These are phyloP conservation scores for Dichomitus squalens DNA, from an alignment of 1,284 basidiomycete species.

Conservation along the genomic window DNA sequence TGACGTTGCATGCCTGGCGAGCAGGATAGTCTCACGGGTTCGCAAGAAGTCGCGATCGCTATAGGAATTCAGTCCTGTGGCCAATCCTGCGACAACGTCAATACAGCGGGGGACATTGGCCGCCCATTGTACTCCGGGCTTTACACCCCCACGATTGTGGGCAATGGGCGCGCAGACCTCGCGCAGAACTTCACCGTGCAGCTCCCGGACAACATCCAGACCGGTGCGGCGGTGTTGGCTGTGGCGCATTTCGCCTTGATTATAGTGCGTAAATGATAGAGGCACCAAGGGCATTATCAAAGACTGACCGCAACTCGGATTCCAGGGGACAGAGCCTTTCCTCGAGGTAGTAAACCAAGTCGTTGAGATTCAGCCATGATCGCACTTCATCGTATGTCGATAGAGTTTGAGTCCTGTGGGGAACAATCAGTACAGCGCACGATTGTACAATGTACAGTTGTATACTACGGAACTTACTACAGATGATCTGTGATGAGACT, in stretches of 20 bases:
- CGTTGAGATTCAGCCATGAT: background rate
- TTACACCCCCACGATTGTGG: slow-evolving; percentile 26
- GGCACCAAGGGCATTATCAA: background rate
- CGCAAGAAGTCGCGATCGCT: slow-evolving; percentile 45
- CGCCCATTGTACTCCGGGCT: background rate
- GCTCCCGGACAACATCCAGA: slow-evolving; percentile 36
- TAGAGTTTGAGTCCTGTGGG: too few relatives aligned
- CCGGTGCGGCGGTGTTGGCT: slow-evolving; percentile 40
- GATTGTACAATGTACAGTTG: too few relatives aligned
- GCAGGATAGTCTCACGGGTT: slow-evolving; percentile 39
- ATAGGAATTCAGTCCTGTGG: slow-evolving; percentile 42
- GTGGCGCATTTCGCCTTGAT: slow-evolving; percentile 46
- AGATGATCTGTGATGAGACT: too few relatives aligned
- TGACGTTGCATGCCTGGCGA: too few relatives aligned
- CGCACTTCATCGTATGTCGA: too few relatives aligned
- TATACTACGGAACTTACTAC: too few relatives aligned
- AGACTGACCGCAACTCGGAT: background rate
- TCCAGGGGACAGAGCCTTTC: slow-evolving; percentile 4
- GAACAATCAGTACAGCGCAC: too few relatives aligned
- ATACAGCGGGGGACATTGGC: slow-evolving; percentile 35
- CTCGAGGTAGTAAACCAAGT: slow-evolving; percentile 7
- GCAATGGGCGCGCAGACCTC: slow-evolving; percentile 30
- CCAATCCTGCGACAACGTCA: slow-evolving; percentile 26
- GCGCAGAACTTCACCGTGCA: slow-evolving; percentile 53
- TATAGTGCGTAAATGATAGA: slow-evolving; percentile 39